phyloP scores from a whole-genome alignment of 148 eudicot genomes.

The Persicaria maculosa region DNA sequence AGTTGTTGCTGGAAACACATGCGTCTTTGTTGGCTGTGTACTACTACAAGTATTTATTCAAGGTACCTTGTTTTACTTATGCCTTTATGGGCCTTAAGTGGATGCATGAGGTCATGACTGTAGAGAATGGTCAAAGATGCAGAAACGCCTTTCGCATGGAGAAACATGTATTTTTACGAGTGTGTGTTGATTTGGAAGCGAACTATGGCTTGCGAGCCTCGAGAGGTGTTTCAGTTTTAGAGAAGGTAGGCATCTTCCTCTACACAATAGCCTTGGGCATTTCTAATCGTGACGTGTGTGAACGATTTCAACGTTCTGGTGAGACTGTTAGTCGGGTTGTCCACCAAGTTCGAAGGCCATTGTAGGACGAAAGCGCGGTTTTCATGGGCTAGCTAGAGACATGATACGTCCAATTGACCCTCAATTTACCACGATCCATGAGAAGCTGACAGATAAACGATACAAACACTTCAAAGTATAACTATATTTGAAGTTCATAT shows the following conservation, averaged over 20 bases:
- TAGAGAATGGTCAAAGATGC: background rate
- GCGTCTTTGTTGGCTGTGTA: background rate
- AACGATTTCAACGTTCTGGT: too few relatives aligned
- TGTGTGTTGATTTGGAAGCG: background rate
- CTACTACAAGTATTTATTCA: background rate
- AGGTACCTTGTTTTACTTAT: background rate
- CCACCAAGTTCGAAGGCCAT: too few relatives aligned
- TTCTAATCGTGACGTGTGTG: too few relatives aligned
- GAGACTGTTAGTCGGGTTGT: too few relatives aligned
- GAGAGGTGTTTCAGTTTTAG: background rate
- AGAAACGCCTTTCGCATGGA: background rate
- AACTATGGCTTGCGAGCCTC: background rate
- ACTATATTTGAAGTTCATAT: too few relatives aligned
- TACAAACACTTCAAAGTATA: too few relatives aligned
- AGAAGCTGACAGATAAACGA: too few relatives aligned
- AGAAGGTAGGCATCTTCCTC: background rate
- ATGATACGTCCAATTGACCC: too few relatives aligned
- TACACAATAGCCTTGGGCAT: background rate
- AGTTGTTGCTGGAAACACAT: too few relatives aligned
- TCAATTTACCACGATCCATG: too few relatives aligned
- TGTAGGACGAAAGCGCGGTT: too few relatives aligned
- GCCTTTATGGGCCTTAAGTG: background rate
- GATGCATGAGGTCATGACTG: background rate
- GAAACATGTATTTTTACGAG: background rate
- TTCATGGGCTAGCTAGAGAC: too few relatives aligned